Conservation (phyloP, 2,329 filamentous ascomycete species). For the Fusarium subtropicale region DNA sequence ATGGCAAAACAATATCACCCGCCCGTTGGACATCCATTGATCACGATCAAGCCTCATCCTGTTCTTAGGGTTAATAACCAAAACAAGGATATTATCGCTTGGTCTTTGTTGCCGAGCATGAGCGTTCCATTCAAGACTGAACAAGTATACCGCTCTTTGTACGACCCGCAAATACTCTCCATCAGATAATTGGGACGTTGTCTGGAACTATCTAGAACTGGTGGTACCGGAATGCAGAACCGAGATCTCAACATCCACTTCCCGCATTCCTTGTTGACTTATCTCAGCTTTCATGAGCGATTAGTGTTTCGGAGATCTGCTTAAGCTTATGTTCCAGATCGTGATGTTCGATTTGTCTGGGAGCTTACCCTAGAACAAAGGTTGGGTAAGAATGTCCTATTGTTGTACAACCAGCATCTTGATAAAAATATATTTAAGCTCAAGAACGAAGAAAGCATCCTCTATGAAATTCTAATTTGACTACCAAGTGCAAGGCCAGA, state of each 20-base stretch:
- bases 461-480: no score
- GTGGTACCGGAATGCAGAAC: constrained; percentile 28
- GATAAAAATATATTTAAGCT: not conserved
- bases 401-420: not conserved
- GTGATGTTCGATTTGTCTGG: not conserved
- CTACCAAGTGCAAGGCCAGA: fast-evolving
- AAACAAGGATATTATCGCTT: constrained; percentile 18
- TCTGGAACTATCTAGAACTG: constrained; percentile 26
- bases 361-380: constrained; percentile 22
- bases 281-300: constrained; percentile 33
- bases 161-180: constrained; percentile 24
- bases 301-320: constrained; percentile 18
- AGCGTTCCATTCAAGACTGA: constrained; percentile 1
- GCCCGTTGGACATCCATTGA: constrained; percentile 29
- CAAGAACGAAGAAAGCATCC: fast-evolving
- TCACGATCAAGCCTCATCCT: constrained; percentile 1
- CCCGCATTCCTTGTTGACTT: constrained; percentile 19
- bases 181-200: constrained; percentile 20
- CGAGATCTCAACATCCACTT: constrained; percentile 28
- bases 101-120: constrained; percentile 5
- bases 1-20: not conserved
- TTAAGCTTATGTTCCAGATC: constrained; percentile 22
- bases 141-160: constrained; percentile 31
- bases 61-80: not conserved
- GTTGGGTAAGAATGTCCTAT: not conserved